Evolutionary conservation across 2,329 filamentous ascomycete genomes (phyloP).

Genomic region (Coniochaeta pulveracea): DNA sequence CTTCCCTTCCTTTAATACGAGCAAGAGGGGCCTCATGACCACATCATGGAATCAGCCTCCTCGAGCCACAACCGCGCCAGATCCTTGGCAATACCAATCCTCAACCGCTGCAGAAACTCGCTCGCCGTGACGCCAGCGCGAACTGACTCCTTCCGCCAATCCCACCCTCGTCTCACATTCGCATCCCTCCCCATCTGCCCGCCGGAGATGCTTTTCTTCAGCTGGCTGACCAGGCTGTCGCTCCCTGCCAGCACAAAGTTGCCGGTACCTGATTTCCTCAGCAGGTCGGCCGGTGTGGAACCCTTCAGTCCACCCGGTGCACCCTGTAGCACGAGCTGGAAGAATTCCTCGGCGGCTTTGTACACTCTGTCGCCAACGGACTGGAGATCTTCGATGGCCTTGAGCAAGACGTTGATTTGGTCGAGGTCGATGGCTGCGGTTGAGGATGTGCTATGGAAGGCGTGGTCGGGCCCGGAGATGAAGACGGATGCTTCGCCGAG

Average conservation of each 20-base stretch:
- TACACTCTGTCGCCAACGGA: slow-evolving; percentile 63
- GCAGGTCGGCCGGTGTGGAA: slow-evolving; percentile 52
- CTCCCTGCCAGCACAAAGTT: slow-evolving; percentile 63
- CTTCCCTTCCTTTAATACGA: too few relatives aligned
- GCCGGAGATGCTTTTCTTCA: slow-evolving; percentile 47
- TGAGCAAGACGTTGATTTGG: slow-evolving; percentile 65
- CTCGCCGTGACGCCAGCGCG: slow-evolving; percentile 45
- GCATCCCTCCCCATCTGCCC: slow-evolving; percentile 32
- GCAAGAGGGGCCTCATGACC: slow-evolving; percentile 12
- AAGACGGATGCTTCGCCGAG: slow-evolving; percentile 77
- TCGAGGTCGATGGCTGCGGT: slow-evolving; percentile 48
- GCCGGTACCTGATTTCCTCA: slow-evolving; percentile 39
- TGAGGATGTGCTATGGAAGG: slow-evolving; percentile 9
- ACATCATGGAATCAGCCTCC: slow-evolving; percentile 39
- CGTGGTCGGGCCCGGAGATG: slow-evolving; percentile 33
- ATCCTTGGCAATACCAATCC: slow-evolving; percentile 64
- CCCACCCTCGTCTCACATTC: slow-evolving; percentile 72
- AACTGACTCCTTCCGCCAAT: slow-evolving; percentile 55
- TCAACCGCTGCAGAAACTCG: slow-evolving; percentile 62
- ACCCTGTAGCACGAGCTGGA: slow-evolving; percentile 63
- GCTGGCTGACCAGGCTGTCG: slow-evolving; percentile 54
- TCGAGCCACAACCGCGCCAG: slow-evolving; percentile 58
- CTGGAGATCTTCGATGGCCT: slow-evolving; percentile 69
- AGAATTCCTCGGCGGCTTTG: slow-evolving; percentile 65
- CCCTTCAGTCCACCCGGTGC: slow-evolving; percentile 47